phyloP scores from a whole-genome alignment of 768 basidiomycete genomes.

The Cystobasidium ongulense region DNA sequence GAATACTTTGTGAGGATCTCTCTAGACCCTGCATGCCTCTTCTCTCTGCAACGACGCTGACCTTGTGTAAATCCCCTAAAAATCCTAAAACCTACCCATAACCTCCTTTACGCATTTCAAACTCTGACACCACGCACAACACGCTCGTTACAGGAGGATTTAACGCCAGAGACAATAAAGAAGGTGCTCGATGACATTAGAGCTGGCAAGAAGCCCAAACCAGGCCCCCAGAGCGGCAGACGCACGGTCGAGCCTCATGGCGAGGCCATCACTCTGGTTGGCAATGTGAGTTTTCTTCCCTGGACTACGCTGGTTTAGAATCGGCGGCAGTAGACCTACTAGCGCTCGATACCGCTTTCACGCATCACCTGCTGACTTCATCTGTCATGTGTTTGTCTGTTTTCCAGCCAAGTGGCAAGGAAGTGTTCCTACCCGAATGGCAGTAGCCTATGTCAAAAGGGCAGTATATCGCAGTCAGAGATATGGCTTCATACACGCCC shows the following conservation, averaged over 20 bases:
- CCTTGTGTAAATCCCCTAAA: too few species aligned
- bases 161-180: conserved; percentile 49
- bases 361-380: background rate
- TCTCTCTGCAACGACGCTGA: background rate
- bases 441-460: background rate
- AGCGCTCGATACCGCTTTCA: background rate
- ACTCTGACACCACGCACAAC: background rate
- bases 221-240: conserved; percentile 47
- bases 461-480: too few species aligned
- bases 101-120: too few species aligned
- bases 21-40: background rate
- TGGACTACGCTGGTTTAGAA: background rate
- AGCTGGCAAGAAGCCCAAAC: conserved; percentile 70
- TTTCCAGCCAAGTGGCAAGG: conserved; percentile 1
- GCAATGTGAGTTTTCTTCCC: conserved; percentile 5
- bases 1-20: conserved; percentile 81
- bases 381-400: background rate
- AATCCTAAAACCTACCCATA: too few species aligned
- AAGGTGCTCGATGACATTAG: conserved; percentile 47
- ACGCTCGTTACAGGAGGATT: conserved; percentile 45
- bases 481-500: too few species aligned
- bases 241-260: conserved; percentile 16
- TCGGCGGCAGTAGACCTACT: background rate
- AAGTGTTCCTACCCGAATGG: conserved; percentile 19
- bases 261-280: conserved; percentile 20